These are phyloP conservation scores for Vaucheria bursata DNA, from an alignment of 352 stramenopile genomes.

Conservation along the genomic window DNA sequence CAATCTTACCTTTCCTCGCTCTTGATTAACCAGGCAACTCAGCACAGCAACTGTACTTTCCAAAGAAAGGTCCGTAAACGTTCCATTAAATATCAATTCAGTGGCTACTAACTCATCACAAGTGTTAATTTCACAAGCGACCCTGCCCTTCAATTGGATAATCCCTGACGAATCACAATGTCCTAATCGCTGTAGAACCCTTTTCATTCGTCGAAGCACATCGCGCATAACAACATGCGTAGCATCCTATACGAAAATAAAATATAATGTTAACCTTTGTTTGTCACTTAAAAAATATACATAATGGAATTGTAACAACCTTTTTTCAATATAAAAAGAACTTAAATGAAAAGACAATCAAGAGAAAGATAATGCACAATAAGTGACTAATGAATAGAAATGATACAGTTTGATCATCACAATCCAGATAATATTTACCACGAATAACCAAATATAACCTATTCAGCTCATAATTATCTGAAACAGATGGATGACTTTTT, in stretches of 20 bases:
- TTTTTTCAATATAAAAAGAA: neutral
- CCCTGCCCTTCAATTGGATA: constrained; percentile 97
- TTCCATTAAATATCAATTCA: constrained; percentile 94
- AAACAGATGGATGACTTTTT: too few relatives aligned
- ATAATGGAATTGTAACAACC: constrained; percentile 9
- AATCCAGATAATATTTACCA: too few relatives aligned
- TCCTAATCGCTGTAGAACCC: constrained; percentile 86
- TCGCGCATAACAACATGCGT: constrained; percentile 42
- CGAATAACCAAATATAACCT: too few relatives aligned
- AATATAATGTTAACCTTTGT: neutral
- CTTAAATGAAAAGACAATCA: neutral
- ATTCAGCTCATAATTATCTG: too few relatives aligned
- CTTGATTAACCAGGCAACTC: constrained; percentile 76
- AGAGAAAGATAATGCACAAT: too few relatives aligned
- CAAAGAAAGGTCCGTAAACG: constrained; percentile 95
- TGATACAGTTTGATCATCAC: too few relatives aligned
- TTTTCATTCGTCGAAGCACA: constrained; percentile 69
- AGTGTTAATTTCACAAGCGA: constrained; percentile 96
- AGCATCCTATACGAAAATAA: neutral
- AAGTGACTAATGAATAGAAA: too few relatives aligned
- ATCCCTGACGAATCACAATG: constrained; percentile 89
- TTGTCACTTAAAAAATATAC: constrained; percentile 19
- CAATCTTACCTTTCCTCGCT: constrained; percentile 19
- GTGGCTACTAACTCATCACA: constrained; percentile 94
- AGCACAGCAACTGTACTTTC: constrained; percentile 90